A percentile compares a stretch with the other conserved stretches of the same genome.
phyloP scores from a whole-genome alignment of 2,329 filamentous ascomycete genomes.

The Chaetothyriales sp. region DNA sequence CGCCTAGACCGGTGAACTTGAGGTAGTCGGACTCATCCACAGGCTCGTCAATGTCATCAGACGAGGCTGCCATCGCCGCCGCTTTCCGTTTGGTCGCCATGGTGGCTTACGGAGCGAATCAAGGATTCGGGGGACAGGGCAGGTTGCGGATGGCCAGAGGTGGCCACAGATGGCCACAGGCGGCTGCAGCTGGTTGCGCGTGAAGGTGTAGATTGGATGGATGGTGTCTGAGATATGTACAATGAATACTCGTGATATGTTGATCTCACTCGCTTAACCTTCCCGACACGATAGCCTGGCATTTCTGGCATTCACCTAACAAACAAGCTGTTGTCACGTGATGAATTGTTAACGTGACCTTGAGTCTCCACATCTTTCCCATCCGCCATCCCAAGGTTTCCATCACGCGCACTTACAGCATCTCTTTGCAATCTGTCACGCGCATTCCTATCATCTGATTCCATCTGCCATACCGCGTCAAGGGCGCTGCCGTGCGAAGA shows the following conservation, averaged over 20 bases:
- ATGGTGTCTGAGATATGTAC: background rate
- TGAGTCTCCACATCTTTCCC: too few species aligned
- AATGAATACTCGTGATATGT: too few species aligned
- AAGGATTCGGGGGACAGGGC: conserved; percentile 8
- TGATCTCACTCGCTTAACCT: too few species aligned
- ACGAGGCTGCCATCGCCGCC: conserved; percentile 50
- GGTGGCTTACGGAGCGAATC: conserved; percentile 14
- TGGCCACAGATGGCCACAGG: too few species aligned
- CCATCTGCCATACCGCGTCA: background rate
- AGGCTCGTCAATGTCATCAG: conserved; percentile 55
- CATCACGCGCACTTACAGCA: background rate
- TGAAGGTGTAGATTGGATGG: background rate
- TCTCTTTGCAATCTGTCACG: background rate
- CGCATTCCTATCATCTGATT: background rate
- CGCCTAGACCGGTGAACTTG: conserved; percentile 82
- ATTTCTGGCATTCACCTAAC: too few species aligned
- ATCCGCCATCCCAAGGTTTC: too few species aligned
- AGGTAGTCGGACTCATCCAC: conserved; percentile 89
- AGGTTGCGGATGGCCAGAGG: conserved; percentile 33
- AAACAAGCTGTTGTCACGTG: too few species aligned
- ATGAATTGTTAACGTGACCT: background rate
- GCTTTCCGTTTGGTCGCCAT: conserved; percentile 96
- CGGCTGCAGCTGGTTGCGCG: background rate
- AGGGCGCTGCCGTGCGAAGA: background rate
- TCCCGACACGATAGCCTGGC: too few species aligned